Base-by-base conservation (phyloP, 2,329 filamentous ascomycete genomes). In the Trichophyton benhamiae region DNA sequence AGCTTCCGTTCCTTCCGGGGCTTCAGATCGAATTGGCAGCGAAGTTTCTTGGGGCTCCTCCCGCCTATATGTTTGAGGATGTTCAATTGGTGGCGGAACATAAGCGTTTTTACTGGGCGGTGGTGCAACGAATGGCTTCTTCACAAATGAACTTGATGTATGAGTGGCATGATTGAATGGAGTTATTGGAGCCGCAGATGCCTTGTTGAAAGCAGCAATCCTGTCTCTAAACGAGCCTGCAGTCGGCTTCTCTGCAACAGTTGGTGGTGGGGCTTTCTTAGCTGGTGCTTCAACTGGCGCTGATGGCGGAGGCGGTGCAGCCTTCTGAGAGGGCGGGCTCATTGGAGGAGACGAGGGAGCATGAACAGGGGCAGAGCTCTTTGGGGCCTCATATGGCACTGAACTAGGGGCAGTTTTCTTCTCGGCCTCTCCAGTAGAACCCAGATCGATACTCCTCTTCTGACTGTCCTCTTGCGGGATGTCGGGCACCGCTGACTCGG, bases 121-220 rank as follows among this genome's bases (percentile, higher is more conserved):
- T 59, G 94, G 91, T 2, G 94, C 89, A 61, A 99, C 91, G 69
- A 96, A 99, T 0, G 92, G 91, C 75, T 97, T 97, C 80, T 92
- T 96, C 75, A 99, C 86, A 70, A 97, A 97, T 57, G 82, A 80
- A 33, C 81, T 77, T 9, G 76, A 72, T 62, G 80, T 75, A 27
- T 87, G 76, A 1, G 84, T 84, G 63, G 82, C 80, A 20, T 91
- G 89, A 72, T 95, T 95, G 77, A 95, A 92, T 0, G 94, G 94
- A n/a, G 90, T 83, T 63, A 94, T 79, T 7, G 94, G 94, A 2
- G 91, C 85, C 4, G 91, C 90, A 42, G 88, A 84, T 52, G 89
- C 80, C 72, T 92, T 94, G 75, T 99, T 99, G 78, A 99, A 99
- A 52, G 94, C 92, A 38, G 94, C 94, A 71, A 99, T 96, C 65